Evolutionary conservation across 1,284 basidiomycete species (phyloP).

Genomic region (Bothia castanella): DNA sequence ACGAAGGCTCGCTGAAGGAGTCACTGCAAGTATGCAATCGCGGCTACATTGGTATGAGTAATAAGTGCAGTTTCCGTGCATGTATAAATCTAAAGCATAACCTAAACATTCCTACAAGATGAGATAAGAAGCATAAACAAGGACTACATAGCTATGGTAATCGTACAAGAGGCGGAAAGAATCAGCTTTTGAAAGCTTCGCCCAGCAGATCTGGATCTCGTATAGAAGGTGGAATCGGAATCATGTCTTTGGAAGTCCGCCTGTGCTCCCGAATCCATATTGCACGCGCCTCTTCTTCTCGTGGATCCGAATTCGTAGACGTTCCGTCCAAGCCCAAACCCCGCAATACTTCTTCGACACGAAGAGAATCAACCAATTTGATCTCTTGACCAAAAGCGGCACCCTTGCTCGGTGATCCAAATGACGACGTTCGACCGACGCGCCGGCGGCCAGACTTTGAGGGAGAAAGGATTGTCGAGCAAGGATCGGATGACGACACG

Average conservation of each 20-base stretch:
- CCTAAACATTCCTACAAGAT: conserved; percentile 10
- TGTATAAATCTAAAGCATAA: conserved; percentile 31
- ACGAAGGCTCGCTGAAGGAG: not conserved
- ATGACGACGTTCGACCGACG: conserved; percentile 57
- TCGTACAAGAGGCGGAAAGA: conserved; percentile 3
- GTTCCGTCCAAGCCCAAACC: conserved; percentile 49
- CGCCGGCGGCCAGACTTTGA: conserved; percentile 42
- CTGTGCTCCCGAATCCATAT: conserved; percentile 66
- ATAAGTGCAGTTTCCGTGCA: conserved; percentile 4
- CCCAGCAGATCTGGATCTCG: conserved; percentile 40
- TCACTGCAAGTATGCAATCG: conserved; percentile 11
- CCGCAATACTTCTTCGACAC: conserved; percentile 60
- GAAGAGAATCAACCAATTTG: conserved; percentile 52
- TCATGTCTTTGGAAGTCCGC: conserved; percentile 53
- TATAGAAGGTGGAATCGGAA: conserved; percentile 29
- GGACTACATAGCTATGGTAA: conserved; percentile 6
- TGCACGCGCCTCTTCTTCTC: conserved; percentile 62
- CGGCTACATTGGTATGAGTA: conserved; percentile 13
- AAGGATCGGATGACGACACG: conserved; percentile 38
- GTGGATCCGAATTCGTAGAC: conserved; percentile 41
- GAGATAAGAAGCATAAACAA: conserved; percentile 11
- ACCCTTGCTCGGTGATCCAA: conserved; percentile 43
- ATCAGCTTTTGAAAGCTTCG: conserved; percentile 52
- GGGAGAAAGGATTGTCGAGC: conserved; percentile 37
- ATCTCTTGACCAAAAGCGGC: conserved; percentile 46